These are phyloP conservation scores for Ambrosiella xylebori DNA, from an alignment of 2,329 filamentous ascomycete species.

Conservation along the genomic window DNA sequence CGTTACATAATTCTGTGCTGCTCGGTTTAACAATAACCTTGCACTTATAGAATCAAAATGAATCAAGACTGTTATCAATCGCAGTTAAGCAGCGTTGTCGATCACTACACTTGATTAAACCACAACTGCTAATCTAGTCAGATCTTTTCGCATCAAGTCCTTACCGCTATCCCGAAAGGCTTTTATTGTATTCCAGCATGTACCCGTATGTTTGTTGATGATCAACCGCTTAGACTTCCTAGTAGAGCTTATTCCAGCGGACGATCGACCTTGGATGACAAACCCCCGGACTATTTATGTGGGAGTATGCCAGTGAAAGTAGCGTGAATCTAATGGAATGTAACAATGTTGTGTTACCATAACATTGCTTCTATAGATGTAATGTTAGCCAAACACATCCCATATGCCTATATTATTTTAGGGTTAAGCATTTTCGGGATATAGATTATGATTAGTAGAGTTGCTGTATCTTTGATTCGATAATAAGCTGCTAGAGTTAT, in stretches of 20 bases:
- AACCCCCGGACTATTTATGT: background rate
- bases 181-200: background rate
- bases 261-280: background rate
- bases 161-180: background rate
- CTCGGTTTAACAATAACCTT: background rate
- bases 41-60: background rate
- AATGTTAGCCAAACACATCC: background rate
- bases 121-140: background rate
- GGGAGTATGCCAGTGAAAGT: background rate
- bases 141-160: background rate
- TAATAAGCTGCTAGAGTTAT: no score
- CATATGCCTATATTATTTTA: no score
- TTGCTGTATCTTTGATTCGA: no score
- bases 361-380: background rate
- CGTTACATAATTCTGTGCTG: background rate
- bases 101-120: background rate
- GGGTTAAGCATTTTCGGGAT: background rate
- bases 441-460: background rate
- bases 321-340: background rate
- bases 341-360: conserved; percentile 1
- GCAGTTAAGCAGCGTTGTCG: background rate
- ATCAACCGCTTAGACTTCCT: background rate
- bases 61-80: background rate
- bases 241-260: background rate
- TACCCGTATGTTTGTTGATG: background rate